Conservation (phyloP, 163 green algal species). For the Scenedesmus sp. region DNA sequence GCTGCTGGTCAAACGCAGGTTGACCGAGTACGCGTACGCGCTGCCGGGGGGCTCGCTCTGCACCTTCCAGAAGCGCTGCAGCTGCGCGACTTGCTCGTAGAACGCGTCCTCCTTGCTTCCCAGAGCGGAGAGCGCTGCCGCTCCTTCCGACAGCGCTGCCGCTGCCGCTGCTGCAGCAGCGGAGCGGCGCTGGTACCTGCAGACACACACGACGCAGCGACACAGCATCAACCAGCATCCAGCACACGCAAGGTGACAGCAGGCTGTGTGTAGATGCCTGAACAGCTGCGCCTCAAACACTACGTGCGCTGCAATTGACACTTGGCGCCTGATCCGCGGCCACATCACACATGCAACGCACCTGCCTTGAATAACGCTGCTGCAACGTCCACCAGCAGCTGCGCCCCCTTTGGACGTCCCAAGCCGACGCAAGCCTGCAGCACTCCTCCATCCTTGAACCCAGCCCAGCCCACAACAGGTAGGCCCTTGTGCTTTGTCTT, state of each 20-base stretch:
- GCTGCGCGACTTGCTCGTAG: slow-evolving; percentile 39
- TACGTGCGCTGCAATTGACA: too few species aligned
- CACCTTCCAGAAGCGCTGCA: slow-evolving; percentile 52
- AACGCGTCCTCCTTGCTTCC: slow-evolving; percentile 45
- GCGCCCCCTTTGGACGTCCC: background rate
- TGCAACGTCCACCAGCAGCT: slow-evolving; percentile 36
- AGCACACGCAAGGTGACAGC: too few species aligned
- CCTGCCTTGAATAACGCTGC: background rate
- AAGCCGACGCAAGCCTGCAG: too few species aligned
- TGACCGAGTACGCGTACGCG: slow-evolving; percentile 18
- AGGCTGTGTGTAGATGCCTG: too few species aligned
- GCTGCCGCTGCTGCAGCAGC: slow-evolving; percentile 9
- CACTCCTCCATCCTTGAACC: background rate
- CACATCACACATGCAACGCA: background rate
- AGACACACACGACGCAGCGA: too few species aligned
- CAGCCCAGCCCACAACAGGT: background rate
- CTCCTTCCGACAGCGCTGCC: slow-evolving; percentile 26
- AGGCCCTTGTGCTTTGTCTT: too few species aligned
- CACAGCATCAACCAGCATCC: background rate
- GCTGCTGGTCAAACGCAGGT: slow-evolving; percentile 30
- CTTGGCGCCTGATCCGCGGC: background rate
- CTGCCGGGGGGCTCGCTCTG: slow-evolving; percentile 16
- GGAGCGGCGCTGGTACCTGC: slow-evolving; percentile 30
- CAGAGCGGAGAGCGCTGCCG: slow-evolving; percentile 9
- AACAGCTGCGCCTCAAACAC: too few species aligned